Conservation (phyloP, 352 stramenopile species). For the Phytophthora pisi region DNA sequence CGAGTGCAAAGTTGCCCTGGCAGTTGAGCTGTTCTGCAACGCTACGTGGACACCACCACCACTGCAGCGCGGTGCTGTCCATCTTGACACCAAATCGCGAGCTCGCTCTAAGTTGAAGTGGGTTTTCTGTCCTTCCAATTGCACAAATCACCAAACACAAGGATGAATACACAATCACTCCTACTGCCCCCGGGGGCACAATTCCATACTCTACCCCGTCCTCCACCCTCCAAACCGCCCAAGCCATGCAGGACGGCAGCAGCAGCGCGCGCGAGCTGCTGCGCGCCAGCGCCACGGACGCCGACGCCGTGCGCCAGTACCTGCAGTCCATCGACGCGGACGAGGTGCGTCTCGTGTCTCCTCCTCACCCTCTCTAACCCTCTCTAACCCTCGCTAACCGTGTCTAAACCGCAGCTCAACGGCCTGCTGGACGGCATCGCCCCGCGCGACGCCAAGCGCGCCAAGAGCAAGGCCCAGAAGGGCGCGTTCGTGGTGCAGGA, state of each 20-base stretch:
- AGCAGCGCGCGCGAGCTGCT: conserved; percentile 60
- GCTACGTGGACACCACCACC: too few species aligned
- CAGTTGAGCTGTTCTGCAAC: too few species aligned
- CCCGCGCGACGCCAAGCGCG: conserved; percentile 29
- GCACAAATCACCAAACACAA: too few species aligned
- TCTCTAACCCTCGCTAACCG: neutral
- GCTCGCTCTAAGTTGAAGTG: too few species aligned
- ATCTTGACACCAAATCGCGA: too few species aligned
- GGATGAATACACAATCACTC: too few species aligned
- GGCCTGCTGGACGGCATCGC: conserved; percentile 64
- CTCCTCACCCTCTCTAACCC: neutral
- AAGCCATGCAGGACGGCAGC: conserved; percentile 21
- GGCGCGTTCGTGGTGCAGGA: conserved; percentile 34
- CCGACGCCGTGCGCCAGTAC: conserved; percentile 64
- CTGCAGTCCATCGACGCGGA: conserved; percentile 59
- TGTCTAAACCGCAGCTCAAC: conserved; percentile 45
- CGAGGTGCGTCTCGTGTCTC: conserved; percentile 25
- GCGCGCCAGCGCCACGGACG: conserved; percentile 64
- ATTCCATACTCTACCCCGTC: neutral
- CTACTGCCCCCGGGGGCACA: neutral
- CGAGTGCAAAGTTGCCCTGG: too few species aligned
- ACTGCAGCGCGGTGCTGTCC: too few species aligned
- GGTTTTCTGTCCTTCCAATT: too few species aligned
- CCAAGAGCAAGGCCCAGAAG: conserved; percentile 23
- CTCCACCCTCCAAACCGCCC: neutral